Percentiles rank a stretch among this genome's conserved stretches.
Evolutionary conservation across 169 alveolate genomes (phyloP).

Genomic region (Plasmodium gonderi): DNA sequence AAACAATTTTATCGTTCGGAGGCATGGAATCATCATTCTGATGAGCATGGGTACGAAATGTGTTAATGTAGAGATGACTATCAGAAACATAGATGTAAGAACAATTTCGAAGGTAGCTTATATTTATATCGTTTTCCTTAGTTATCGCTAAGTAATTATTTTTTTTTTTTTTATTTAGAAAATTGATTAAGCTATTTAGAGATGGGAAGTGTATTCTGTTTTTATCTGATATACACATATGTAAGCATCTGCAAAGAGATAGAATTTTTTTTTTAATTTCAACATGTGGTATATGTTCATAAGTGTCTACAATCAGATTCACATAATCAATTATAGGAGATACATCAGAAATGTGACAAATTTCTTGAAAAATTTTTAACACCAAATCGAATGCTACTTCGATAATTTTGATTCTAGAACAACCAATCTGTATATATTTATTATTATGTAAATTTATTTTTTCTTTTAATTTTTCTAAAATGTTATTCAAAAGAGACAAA

Average conservation of each 20-base stretch:
- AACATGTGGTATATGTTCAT: constrained; percentile 41
- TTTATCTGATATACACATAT: neutral
- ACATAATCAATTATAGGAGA: neutral
- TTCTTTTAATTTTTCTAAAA: constrained; percentile 9
- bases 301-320: neutral
- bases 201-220: neutral
- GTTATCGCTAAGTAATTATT: constrained; percentile 39
- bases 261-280: constrained; percentile 59
- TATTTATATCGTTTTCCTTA: constrained; percentile 52
- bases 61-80: constrained; percentile 4
- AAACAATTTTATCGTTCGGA: neutral
- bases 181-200: neutral
- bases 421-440: constrained; percentile 25
- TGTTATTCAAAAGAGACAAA: constrained; percentile 9
- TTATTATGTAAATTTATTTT: neutral
- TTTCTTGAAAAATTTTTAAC: neutral
- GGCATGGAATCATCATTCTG: neutral
- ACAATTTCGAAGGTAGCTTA: constrained; percentile 1
- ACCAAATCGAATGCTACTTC: constrained; percentile 47
- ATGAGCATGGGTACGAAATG: neutral
- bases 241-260: constrained; percentile 2
- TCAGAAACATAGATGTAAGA: constrained; percentile 47
- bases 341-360: neutral
- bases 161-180: constrained; percentile 21
- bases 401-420: constrained; percentile 24